These are phyloP conservation scores for Malassezia psittaci DNA, from an alignment of 1,284 basidiomycete species.

Conservation along the genomic window DNA sequence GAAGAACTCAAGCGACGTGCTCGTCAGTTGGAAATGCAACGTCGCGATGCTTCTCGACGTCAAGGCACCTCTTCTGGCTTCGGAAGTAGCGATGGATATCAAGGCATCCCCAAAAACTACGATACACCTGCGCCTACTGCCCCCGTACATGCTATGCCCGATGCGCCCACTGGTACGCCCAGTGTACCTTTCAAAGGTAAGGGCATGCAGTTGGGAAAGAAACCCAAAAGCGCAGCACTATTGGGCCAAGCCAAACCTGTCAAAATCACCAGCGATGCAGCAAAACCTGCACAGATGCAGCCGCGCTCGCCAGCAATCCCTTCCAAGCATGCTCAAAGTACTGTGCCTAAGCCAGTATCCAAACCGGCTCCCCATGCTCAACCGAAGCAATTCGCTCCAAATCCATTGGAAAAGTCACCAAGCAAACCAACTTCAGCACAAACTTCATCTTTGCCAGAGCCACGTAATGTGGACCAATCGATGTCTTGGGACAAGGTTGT, in stretches of 20 bases:
- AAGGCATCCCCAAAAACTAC: constrained; percentile 22
- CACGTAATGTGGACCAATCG: no score
- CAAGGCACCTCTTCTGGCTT: constrained; percentile 18
- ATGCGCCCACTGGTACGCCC: constrained; percentile 17
- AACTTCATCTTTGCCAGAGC: no score
- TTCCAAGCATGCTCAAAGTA: no score
- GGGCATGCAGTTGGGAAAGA: constrained; percentile 98
- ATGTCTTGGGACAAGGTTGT: no score
- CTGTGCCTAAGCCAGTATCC: no score
- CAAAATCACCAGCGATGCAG: not conserved
- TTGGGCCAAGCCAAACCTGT: constrained; percentile 56
- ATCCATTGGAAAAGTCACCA: no score
- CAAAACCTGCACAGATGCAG: no score
- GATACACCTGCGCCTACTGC: constrained; percentile 27
- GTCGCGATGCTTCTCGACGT: constrained; percentile 53
- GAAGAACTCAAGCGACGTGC: constrained; percentile 96
- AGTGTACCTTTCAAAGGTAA: constrained; percentile 77
- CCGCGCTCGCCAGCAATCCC: no score
- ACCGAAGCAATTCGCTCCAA: no score
- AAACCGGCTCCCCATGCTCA: no score
- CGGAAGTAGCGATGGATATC: constrained; percentile 20
- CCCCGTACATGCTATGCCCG: constrained; percentile 20
- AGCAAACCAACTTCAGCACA: no score
- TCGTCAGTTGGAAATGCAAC: constrained; percentile 95
- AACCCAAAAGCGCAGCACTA: constrained; percentile 73